These are phyloP conservation scores for Phytophthora ramorum DNA, from an alignment of 352 stramenopile species.

Conservation along the genomic window DNA sequence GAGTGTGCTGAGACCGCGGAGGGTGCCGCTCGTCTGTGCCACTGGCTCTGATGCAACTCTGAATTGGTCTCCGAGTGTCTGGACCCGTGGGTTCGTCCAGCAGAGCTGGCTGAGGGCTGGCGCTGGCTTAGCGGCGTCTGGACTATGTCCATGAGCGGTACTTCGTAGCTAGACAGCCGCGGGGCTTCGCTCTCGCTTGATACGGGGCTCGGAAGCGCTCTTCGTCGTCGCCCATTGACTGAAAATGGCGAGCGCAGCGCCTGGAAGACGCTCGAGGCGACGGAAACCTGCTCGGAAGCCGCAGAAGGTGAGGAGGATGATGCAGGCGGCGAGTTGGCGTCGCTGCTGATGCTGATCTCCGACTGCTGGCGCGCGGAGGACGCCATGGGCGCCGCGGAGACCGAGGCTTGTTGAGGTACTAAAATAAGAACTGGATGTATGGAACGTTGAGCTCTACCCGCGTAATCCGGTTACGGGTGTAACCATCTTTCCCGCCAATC, in stretches of 20 bases:
- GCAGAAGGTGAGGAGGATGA: constrained; percentile 16
- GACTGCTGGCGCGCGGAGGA: neutral
- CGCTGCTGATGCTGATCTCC: neutral
- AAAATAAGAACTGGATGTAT: neutral
- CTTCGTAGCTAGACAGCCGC: constrained; percentile 14
- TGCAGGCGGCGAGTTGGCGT: constrained; percentile 1
- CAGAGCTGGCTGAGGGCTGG: constrained; percentile 19
- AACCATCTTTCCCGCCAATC: neutral
- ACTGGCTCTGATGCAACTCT: neutral
- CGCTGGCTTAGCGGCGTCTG: neutral
- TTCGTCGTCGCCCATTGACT: constrained; percentile 6
- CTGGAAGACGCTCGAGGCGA: constrained; percentile 16
- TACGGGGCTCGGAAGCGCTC: constrained; percentile 11
- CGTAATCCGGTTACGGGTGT: neutral
- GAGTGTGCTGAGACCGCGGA: constrained; percentile 29
- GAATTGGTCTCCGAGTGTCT: constrained; percentile 23
- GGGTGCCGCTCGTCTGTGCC: constrained; percentile 13
- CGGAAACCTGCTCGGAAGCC: neutral
- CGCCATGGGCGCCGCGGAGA: neutral
- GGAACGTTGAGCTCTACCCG: neutral
- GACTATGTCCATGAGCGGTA: constrained; percentile 1
- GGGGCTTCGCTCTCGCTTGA: neutral
- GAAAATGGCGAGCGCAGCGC: constrained; percentile 27
- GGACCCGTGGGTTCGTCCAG: constrained; percentile 28
- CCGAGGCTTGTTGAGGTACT: neutral